Evolutionary conservation across 352 stramenopile species (phyloP), one percentile per base, ranked within the genome.

Genomic region (Blastocystis sp.): DNA sequence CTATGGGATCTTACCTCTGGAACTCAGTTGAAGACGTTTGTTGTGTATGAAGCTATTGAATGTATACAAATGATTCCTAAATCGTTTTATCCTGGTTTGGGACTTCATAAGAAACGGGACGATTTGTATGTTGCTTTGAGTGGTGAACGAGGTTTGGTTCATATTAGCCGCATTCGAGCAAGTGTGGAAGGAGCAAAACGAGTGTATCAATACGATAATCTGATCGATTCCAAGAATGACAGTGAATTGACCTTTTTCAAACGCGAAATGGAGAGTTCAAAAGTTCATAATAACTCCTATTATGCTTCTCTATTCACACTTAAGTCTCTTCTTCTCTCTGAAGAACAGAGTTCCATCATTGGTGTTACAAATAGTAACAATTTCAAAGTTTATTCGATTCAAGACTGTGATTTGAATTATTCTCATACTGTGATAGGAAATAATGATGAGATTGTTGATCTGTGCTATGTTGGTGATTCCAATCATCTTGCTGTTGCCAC

Each of bases 391-490:
- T 87, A 69, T 37, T 70, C 51, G 35, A 13, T 79, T 40, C 51
- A 44, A n/a, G 35, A 76, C 7, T 42, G 53, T 27, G 35, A 73
- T 15, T 22, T 92, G 42, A 19, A n/a, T 5, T 90, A 78, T 19
- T 27, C 59, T 54, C 82, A 90, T 66, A 92, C 92, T 1, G 93
- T 96, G 89, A 92, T 96, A 80, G 94, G 96, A 44, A 97, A 96
- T 90, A 98, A 98, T 91, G 97, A 98, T 89, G 96, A 99, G 90
- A 97, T 99, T 64, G 92, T 99, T 0, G 97, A 98, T 91, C 92
- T 98, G 22, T 77, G 89, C 40, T 82, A 84, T 40, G 88, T 59
- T 64, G 87, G 90, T 7, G 93, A 91, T 4, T 91, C 93, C 56
- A 91, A 92, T 35, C 91, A 94, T 60, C 91, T 99, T 66, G 96